Evolutionary conservation across 192 early-diverging fungal genomes (phyloP).

Genomic region (Linnemannia schmuckeri): DNA sequence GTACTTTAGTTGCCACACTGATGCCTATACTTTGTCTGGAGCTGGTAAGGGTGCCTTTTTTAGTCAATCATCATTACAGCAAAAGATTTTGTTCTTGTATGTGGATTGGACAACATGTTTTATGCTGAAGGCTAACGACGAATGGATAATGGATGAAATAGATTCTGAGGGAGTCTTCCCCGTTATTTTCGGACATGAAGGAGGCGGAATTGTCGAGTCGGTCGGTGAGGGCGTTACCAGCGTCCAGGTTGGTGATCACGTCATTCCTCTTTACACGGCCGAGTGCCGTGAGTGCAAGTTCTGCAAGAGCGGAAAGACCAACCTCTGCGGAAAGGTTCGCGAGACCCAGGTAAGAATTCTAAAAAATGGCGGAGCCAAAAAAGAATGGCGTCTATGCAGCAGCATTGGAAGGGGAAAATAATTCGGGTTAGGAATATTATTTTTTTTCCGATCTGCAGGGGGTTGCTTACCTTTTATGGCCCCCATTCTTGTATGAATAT

Average conservation of each 20-base stretch:
- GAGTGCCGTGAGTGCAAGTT: conserved; percentile 97
- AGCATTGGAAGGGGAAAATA: neutral
- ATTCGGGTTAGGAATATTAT: neutral
- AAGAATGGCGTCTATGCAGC: neutral
- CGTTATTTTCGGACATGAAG: conserved; percentile 95
- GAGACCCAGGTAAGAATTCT: conserved; percentile 79
- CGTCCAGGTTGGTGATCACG: conserved; percentile 93
- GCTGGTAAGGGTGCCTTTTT: conserved; percentile 48
- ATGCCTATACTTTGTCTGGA: conserved; percentile 95
- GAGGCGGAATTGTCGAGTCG: conserved; percentile 95
- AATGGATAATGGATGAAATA: conserved; percentile 13
- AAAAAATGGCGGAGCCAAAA: conserved; percentile 5
- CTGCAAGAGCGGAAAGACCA: conserved; percentile 97
- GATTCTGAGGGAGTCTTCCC: conserved; percentile 88
- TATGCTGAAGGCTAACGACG: neutral
- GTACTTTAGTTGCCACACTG: conserved; percentile 85
- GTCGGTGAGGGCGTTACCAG: conserved; percentile 96
- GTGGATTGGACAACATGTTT: neutral
- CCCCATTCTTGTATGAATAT: neutral
- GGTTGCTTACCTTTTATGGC: neutral
- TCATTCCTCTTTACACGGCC: conserved; percentile 92
- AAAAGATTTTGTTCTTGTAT: neutral
- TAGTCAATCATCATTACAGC: neutral
- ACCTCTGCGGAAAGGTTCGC: conserved; percentile 92
- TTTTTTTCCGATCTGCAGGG: neutral